Evolutionary conservation across 2,329 filamentous ascomycete species (phyloP), one percentile per base, ranked within the genome.

Genomic region (Cylindrodendrum hubeiense): DNA sequence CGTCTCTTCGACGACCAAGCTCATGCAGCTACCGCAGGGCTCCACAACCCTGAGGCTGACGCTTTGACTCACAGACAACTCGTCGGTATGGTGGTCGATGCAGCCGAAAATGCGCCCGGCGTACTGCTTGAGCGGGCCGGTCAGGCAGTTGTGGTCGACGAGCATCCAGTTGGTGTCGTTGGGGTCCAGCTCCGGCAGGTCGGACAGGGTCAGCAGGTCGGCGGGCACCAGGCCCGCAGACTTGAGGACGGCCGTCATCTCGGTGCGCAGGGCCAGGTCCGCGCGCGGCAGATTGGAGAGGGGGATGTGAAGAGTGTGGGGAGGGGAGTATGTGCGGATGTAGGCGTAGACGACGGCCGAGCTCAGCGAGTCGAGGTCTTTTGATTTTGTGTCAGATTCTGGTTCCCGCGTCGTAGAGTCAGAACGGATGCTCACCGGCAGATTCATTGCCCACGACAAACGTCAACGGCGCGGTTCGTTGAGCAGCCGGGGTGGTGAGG

Each of bases 351-450:
- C 79, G 19, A 96, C 80, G 26, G 93, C 88, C 28, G 89, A 91
- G 78, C 91, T 93, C 70, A 96, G 86, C 2, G 93, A 95, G 80
- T 96, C 93, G 59, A 96, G 89, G 71, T 96, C 93, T 92, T 63
- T 2, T 8, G 13, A 6, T 22, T 13, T 13, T 6, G 2, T 34
- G 19, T 66, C 34, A 63, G 37, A 12, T 33, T 33, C 24, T 30
- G 24, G 2, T 30, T 30, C n/a, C 37, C 37, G n/a, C 7, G 12
- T 30, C 46, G 46, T n/a, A 28, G 21, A 46, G n/a, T 26, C 44
- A 13, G 13, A n/a, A 3, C 22, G 17, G 9, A 6, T 2, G 71
- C 78, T 67, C 75, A 88, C 89, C 89, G 60, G 89, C 90, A 22
- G 90, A 90, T 77, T 92, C 90, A 68, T 92, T 92, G 44, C 90